These are phyloP conservation scores for Pestalotiopsis sp. DNA, from an alignment of 2,329 filamentous ascomycete genomes.

Conservation along the genomic window DNA sequence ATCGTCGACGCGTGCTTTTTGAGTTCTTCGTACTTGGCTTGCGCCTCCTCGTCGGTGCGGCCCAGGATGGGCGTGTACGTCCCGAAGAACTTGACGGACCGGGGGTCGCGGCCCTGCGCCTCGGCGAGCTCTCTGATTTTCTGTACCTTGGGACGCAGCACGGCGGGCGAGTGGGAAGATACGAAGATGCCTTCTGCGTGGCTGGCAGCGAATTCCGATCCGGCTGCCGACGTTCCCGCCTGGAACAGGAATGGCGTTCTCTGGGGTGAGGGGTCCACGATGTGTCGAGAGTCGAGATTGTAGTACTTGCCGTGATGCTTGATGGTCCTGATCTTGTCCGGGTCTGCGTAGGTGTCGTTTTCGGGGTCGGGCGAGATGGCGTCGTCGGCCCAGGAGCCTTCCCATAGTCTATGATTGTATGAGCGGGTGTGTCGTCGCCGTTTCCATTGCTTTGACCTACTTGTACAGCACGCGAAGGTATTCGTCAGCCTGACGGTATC, in stretches of 20 bases:
- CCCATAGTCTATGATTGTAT: conserved; percentile 43
- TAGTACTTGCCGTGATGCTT: conserved; percentile 62
- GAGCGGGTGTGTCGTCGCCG: background rate
- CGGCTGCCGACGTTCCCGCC: conserved; percentile 59
- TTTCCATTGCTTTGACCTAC: conserved; percentile 32
- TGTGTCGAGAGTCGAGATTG: conserved; percentile 43
- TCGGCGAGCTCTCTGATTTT: conserved; percentile 53
- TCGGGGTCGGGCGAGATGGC: conserved; percentile 55
- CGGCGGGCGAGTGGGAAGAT: conserved; percentile 50
- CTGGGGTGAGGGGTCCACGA: conserved; percentile 57
- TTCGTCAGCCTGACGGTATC: conserved; percentile 63
- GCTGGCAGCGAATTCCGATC: conserved; percentile 54
- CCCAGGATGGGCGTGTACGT: conserved; percentile 53
- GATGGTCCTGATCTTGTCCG: conserved; percentile 60
- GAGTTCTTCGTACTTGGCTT: conserved; percentile 50
- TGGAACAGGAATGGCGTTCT: conserved; percentile 60
- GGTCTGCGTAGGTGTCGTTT: conserved; percentile 59
- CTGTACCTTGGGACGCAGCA: conserved; percentile 51
- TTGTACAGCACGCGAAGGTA: conserved; percentile 65
- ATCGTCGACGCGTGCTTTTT: conserved; percentile 54
- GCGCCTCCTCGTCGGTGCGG: conserved; percentile 53
- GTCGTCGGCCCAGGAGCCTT: conserved; percentile 59
- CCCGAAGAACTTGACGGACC: conserved; percentile 57
- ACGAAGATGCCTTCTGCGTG: conserved; percentile 65
- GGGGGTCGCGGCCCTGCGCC: conserved; percentile 54